These are phyloP conservation scores for Colletotrichum tofieldiae DNA, from an alignment of 2,329 filamentous ascomycete species.

Conservation along the genomic window DNA sequence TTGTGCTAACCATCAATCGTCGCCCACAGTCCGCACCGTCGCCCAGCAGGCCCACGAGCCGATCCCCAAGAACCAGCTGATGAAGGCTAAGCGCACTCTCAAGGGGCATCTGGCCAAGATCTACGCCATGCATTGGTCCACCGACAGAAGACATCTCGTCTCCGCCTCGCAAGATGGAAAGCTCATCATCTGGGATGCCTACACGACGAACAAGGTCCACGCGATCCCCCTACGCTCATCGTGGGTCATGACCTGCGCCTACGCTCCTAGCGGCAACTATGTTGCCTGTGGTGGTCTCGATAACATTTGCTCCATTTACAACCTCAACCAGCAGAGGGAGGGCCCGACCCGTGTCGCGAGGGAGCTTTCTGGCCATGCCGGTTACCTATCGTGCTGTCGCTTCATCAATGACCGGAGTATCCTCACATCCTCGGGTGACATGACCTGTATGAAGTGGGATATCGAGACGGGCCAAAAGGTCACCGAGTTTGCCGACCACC, in stretches of 20 bases:
- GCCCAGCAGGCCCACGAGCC: conserved; percentile 93
- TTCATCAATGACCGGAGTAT: conserved; percentile 99
- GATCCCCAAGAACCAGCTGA: conserved; percentile 90
- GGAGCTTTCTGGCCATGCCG: conserved; percentile 96
- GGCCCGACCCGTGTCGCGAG: conserved; percentile 97
- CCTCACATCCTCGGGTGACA: conserved; percentile 97
- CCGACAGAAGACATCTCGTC: conserved; percentile 95
- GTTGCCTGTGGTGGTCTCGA: conserved; percentile 98
- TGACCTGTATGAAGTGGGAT: conserved; percentile 99
- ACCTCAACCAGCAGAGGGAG: conserved; percentile 93
- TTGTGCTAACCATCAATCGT: conserved; percentile 45
- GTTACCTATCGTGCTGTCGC: conserved; percentile 97
- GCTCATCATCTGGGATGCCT: conserved; percentile 99
- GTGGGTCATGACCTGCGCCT: conserved; percentile 99
- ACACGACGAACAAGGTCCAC: conserved; percentile 99
- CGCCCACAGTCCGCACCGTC: conserved; percentile 84
- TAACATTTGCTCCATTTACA: conserved; percentile 99
- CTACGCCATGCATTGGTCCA: conserved; percentile 99
- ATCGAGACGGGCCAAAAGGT: conserved; percentile 98
- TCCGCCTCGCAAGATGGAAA: conserved; percentile 99
- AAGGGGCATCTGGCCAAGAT: conserved; percentile 99
- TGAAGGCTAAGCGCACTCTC: conserved; percentile 97
- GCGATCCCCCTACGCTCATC: conserved; percentile 97
- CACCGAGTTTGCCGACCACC: conserved; percentile 97
- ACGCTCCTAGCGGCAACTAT: conserved; percentile 97